Evolutionary conservation across 768 basidiomycete genomes (phyloP).

Genomic region (Tylopilus sp.): DNA sequence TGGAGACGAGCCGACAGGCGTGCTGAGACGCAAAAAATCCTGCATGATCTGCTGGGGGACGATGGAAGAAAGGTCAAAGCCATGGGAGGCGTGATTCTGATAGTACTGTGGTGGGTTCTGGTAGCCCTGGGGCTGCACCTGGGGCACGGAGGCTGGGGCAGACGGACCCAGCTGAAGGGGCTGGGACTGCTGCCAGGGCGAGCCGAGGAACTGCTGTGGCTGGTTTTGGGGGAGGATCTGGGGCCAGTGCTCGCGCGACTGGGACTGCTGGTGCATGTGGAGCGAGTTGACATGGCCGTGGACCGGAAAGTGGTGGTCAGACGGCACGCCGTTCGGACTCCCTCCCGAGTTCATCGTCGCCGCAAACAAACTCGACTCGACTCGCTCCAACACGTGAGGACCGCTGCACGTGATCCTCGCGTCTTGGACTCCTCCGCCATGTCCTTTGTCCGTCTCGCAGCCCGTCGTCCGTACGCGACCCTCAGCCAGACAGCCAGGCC

Average conservation of each 20-base stretch:
- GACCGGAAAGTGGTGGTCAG: constrained; percentile 15
- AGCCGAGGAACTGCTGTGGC: constrained; percentile 26
- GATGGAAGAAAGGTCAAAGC: constrained; percentile 33
- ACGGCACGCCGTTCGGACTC: constrained; percentile 12
- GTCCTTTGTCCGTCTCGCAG: constrained; percentile 18
- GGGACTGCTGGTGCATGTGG: constrained; percentile 20
- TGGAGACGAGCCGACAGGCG: constrained; percentile 46
- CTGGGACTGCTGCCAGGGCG: constrained; percentile 34
- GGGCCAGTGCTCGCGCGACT: constrained; percentile 21
- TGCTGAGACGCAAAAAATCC: constrained; percentile 50
- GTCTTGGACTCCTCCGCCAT: constrained; percentile 11
- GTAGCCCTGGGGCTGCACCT: constrained; percentile 18
- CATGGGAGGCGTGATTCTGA: constrained; percentile 16
- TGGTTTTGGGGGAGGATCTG: constrained; percentile 27
- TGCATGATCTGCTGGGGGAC: constrained; percentile 55
- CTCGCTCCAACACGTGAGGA: constrained; percentile 14
- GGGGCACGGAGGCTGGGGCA: constrained; percentile 31
- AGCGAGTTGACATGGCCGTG: constrained; percentile 8
- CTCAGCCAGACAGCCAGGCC: constrained; percentile 49
- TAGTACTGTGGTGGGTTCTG: constrained; percentile 18
- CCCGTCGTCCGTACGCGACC: constrained; percentile 43
- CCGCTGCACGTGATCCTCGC: constrained; percentile 14
- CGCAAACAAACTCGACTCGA: neutral
- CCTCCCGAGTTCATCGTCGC: constrained; percentile 20
- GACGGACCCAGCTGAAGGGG: constrained; percentile 29